These are phyloP conservation scores for Aegilops tauschii DNA, from an alignment of 176 grass and related monocot species.

Conservation along the genomic window DNA sequence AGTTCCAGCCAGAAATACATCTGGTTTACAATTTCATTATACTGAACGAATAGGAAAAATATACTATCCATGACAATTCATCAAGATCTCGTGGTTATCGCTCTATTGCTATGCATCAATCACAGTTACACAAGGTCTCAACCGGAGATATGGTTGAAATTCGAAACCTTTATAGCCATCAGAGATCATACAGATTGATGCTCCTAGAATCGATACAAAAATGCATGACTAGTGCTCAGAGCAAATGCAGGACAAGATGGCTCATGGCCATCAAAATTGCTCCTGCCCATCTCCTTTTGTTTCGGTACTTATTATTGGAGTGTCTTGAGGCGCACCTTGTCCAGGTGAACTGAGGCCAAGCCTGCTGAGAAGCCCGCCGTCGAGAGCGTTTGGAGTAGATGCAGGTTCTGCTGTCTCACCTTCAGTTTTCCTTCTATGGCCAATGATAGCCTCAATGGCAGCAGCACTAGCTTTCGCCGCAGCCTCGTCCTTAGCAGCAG, in stretches of 20 bases:
- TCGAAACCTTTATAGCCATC: background rate
- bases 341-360: constrained; percentile 29
- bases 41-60: background rate
- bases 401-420: constrained; percentile 15
- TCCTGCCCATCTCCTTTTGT: constrained; percentile 7
- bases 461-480: constrained; percentile 76
- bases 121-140: background rate
- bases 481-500: constrained; percentile 61
- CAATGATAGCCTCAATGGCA: constrained; percentile 72
- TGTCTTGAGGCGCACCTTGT: constrained; percentile 22
- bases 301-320: background rate
- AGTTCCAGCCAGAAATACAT: background rate
- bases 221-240: background rate
- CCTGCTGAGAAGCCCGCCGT: constrained; percentile 32
- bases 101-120: background rate
- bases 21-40: background rate
- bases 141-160: background rate
- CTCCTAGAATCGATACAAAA: background rate
- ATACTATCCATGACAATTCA: background rate
- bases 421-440: constrained; percentile 55
- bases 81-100: background rate
- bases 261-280: background rate
- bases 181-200: background rate
- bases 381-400: background rate
- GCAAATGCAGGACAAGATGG: background rate